A percentile compares a stretch with the other conserved stretches of the same genome.
Conservation (phyloP, 352 stramenopile genomes). For the Hyphochytrium catenoides region DNA sequence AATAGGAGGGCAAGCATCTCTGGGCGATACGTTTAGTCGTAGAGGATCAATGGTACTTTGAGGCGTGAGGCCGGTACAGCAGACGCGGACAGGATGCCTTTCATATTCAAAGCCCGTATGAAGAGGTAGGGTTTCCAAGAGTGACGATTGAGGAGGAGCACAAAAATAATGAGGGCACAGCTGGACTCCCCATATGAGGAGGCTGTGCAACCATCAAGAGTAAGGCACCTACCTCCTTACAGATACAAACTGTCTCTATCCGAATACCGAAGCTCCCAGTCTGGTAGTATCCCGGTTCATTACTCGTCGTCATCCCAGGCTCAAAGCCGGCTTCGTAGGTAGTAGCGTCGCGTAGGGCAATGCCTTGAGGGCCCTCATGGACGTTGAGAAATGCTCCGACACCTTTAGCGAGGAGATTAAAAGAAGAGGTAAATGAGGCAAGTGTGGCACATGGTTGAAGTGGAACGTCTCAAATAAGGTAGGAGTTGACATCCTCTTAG, state of each 20-base stretch:
- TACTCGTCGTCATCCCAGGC: slow-evolving; percentile 2
- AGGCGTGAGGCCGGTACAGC: too few relatives aligned
- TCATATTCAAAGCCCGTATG: too few relatives aligned
- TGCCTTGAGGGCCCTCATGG: slow-evolving; percentile 36
- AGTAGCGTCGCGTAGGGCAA: background rate
- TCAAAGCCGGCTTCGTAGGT: slow-evolving; percentile 5
- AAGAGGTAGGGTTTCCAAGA: too few relatives aligned
- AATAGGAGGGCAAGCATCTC: slow-evolving; percentile 7
- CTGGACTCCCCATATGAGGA: background rate
- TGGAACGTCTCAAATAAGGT: too few relatives aligned
- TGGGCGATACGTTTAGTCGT: slow-evolving; percentile 4
- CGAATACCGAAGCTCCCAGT: slow-evolving; percentile 91
- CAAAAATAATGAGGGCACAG: background rate
- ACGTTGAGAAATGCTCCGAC: slow-evolving; percentile 91
- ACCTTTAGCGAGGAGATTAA: too few relatives aligned
- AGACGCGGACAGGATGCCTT: too few relatives aligned
- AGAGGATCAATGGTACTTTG: slow-evolving; percentile 11
- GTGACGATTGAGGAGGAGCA: too few relatives aligned
- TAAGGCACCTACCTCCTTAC: slow-evolving; percentile 44
- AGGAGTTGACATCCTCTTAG: too few relatives aligned
- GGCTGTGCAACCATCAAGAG: background rate
- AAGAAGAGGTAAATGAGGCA: too few relatives aligned
- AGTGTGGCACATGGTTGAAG: too few relatives aligned
- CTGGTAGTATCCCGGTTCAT: slow-evolving; percentile 85
- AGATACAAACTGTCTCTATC: slow-evolving; percentile 95